Base-by-base conservation (phyloP, 2,329 filamentous ascomycete species). In the Daldinia sp. region DNA sequence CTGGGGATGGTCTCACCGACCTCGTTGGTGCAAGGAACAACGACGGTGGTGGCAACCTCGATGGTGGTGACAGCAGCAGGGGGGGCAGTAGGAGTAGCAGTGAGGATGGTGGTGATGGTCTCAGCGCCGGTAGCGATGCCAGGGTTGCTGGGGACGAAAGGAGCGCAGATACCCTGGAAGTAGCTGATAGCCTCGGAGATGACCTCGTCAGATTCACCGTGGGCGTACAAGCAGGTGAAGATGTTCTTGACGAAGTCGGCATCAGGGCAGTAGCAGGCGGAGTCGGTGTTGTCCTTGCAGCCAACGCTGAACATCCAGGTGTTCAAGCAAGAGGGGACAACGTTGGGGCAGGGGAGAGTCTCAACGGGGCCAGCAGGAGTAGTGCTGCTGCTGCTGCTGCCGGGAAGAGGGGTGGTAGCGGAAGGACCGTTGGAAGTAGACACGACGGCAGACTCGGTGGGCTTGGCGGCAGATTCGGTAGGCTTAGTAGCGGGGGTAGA, bases 121-220 rank as follows among this genome's bases (percentile, higher is more conserved):
- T 92, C 89, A 74, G 93, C 89, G 70, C 88, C 89, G 56, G 92
- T 97, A 77, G 93, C 88, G 76, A 98, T 92, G 71, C 86, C 92
- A n/a, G 94, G 93, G 87, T 98, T 97, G 78, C 87, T 75, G 15
- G 87, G 84, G 39, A 93, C 87, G 81, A 91, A 90, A 60, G 87
- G 82, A 65, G 92, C 93, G 84, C 95, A 98, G 82, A 98, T 93
- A 79, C 94, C 94, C 81, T 94, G 91, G 85, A 98, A 91, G 88
- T 93, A 97, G 75, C 88, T 87, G 67, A 96, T 86, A 68, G 93
- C 93, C 74, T 89, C 82, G 61, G 88, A 85, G 74, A 95, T 86
- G 78, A 92, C 87, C 51, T 87, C 83, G 68, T 90, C 86, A 66
- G 86, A 86, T 67, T 86, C 85, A 71, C 90, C 92, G 86, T 94